phyloP scores from a whole-genome alignment of 495 filamentous ascomycete genomes.

The Chlorociboria aeruginascens region DNA sequence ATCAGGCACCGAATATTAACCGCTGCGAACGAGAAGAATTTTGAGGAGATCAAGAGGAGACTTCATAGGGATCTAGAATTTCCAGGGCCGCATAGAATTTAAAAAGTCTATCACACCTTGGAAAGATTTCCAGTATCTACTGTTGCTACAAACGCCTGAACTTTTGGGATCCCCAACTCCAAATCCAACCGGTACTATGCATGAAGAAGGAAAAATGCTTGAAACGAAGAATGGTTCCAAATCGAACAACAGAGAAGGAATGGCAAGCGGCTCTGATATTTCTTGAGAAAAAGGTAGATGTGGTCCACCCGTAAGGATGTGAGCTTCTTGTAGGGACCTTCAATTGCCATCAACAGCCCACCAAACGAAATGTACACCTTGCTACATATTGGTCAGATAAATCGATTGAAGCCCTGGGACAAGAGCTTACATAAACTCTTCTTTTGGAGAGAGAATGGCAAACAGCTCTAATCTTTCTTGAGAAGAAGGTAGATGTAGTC shows the following conservation, averaged over 20 bases:
- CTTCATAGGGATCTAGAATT: constrained; percentile 77
- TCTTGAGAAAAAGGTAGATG: constrained; percentile 87
- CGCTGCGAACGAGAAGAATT: constrained; percentile 70
- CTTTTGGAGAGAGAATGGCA: constrained; percentile 23
- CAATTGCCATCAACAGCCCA: constrained; percentile 75
- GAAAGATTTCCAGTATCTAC: background rate
- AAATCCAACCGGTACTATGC: constrained; percentile 9
- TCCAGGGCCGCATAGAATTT: constrained; percentile 40
- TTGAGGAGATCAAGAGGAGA: constrained; percentile 59
- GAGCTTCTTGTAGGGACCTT: constrained; percentile 92
- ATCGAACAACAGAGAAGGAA: too few relatives aligned
- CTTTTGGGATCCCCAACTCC: constrained; percentile 4
- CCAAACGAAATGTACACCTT: constrained; percentile 90
- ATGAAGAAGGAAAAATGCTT: background rate
- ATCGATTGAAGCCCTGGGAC: background rate
- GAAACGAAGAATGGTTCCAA: background rate
- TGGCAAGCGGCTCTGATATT: constrained; percentile 32
- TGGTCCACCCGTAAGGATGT: constrained; percentile 83
- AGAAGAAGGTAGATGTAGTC: constrained; percentile 88
- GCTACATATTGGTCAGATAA: constrained; percentile 31
- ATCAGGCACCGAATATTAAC: constrained; percentile 74
- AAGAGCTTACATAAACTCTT: constrained; percentile 55
- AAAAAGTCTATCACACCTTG: background rate
- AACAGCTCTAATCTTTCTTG: constrained; percentile 53
- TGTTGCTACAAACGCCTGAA: background rate